These are phyloP conservation scores for Ilyonectria mors-panacis DNA, from an alignment of 2,329 filamentous ascomycete genomes.

Conservation along the genomic window DNA sequence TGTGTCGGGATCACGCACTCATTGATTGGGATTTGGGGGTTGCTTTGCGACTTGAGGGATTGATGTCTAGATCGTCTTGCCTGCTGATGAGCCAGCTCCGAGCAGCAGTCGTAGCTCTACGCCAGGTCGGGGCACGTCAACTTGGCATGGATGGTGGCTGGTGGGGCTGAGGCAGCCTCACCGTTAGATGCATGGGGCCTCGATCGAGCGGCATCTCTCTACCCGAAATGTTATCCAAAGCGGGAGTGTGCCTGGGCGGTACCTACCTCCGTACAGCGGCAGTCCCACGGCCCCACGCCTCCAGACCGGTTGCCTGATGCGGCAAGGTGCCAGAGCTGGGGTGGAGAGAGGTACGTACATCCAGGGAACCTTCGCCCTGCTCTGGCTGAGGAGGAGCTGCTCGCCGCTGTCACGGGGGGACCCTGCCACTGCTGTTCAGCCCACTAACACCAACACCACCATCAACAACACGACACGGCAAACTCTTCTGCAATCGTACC, in stretches of 20 bases:
- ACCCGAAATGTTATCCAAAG: neutral
- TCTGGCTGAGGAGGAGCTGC: constrained; percentile 5
- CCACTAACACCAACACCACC: constrained; percentile 42
- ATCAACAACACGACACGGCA: constrained; percentile 28
- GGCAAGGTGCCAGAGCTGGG: constrained; percentile 2
- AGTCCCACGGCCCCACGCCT: neutral
- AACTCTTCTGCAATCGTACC: constrained; percentile 20
- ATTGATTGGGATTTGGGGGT: constrained; percentile 21
- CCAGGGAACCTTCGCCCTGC: constrained; percentile 1
- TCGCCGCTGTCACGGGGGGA: constrained; percentile 31
- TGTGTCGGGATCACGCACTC: constrained; percentile 22
- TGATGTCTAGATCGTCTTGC: constrained; percentile 12
- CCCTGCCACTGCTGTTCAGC: constrained; percentile 21
- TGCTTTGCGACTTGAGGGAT: constrained; percentile 10
- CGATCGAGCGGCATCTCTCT: neutral
- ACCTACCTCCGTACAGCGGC: neutral
- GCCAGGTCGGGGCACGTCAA: constrained; percentile 25
- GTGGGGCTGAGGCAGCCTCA: constrained; percentile 28
- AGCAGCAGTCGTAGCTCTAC: constrained; percentile 34
- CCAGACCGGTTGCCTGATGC: neutral
- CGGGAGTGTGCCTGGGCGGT: neutral
- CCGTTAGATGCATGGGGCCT: constrained; percentile 9
- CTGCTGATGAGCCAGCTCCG: constrained; percentile 35
- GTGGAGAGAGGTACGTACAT: constrained; percentile 3
- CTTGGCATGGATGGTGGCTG: constrained; percentile 33